Percentiles rank a stretch among this genome's conserved stretches.
phyloP scores from a whole-genome alignment of 2,329 filamentous ascomycete genomes.

The Arthroderma uncinatum region DNA sequence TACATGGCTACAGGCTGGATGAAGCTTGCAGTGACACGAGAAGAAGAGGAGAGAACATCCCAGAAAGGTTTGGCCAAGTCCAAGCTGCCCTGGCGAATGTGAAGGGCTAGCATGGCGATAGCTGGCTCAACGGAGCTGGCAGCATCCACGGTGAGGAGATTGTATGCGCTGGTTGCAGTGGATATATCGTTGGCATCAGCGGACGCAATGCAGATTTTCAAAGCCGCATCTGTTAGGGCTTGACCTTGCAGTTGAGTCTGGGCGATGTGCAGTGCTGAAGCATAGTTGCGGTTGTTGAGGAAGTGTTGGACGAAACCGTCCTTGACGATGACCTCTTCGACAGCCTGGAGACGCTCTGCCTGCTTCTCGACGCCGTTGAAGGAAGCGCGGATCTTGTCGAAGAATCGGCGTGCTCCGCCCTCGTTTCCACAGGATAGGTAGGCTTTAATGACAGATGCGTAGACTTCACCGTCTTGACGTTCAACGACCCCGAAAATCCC shows the following conservation, averaged over 20 bases:
- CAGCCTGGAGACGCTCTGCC: constrained; percentile 49
- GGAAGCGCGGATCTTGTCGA: constrained; percentile 60
- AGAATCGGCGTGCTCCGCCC: constrained; percentile 74
- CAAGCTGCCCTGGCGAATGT: constrained; percentile 71
- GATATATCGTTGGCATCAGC: constrained; percentile 66
- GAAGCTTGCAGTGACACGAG: constrained; percentile 51
- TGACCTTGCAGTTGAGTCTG: constrained; percentile 47
- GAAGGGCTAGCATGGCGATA: constrained; percentile 75
- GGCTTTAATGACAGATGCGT: constrained; percentile 81
- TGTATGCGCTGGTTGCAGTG: constrained; percentile 57
- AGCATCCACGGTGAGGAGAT: constrained; percentile 44
- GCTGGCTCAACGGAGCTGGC: constrained; percentile 48
- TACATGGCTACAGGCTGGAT: constrained; percentile 90
- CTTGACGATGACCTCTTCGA: constrained; percentile 61
- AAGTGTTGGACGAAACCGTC: constrained; percentile 71
- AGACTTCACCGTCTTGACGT: constrained; percentile 71
- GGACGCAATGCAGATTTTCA: constrained; percentile 61
- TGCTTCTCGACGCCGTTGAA: constrained; percentile 38
- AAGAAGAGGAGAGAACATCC: constrained; percentile 53
- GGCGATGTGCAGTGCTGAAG: constrained; percentile 64
- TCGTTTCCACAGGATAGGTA: constrained; percentile 73
- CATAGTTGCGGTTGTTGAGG: constrained; percentile 57
- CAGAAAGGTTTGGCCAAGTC: constrained; percentile 68
- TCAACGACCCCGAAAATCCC: constrained; percentile 57
- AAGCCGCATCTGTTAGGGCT: constrained; percentile 53